A percentile compares a stretch with the other conserved stretches of the same genome.
Evolutionary conservation across 495 filamentous ascomycete genomes (phyloP).

Genomic region (Pseudevernia furfuracea): DNA sequence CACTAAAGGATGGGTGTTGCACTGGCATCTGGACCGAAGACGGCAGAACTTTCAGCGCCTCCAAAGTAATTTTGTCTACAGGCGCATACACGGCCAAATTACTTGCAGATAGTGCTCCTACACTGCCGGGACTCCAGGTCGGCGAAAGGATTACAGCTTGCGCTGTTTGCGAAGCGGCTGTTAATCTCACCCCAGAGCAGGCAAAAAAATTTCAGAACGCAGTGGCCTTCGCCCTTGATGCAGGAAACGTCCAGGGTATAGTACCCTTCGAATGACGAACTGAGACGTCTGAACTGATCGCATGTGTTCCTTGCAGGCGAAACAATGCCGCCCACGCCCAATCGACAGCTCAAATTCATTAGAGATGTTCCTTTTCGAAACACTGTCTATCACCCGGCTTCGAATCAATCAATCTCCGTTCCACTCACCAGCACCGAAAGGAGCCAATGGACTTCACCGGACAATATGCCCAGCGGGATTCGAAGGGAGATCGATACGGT

Average conservation of each 20-base stretch:
- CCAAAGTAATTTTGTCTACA: slow-evolving; percentile 46
- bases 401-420: slow-evolving; percentile 40
- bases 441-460: slow-evolving; percentile 38
- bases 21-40: slow-evolving; percentile 39
- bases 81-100: slow-evolving; percentile 54
- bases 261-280: neutral
- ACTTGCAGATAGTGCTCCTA: slow-evolving; percentile 46
- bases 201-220: slow-evolving; percentile 28
- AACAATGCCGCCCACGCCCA: slow-evolving; percentile 24
- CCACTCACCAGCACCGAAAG: slow-evolving; percentile 39
- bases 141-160: slow-evolving; percentile 48
- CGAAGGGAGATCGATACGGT: slow-evolving; percentile 15
- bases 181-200: slow-evolving; percentile 30
- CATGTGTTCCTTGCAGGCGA: slow-evolving; percentile 21
- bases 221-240: slow-evolving; percentile 29
- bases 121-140: slow-evolving; percentile 39
- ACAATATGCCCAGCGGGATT: slow-evolving; percentile 9
- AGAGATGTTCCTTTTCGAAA: slow-evolving; percentile 32
- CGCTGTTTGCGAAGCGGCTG: slow-evolving; percentile 47
- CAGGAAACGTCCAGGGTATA: slow-evolving; percentile 13
- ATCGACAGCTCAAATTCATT: slow-evolving; percentile 28
- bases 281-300: neutral
- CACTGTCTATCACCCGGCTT: slow-evolving; percentile 35
- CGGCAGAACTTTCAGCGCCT: slow-evolving; percentile 38
- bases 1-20: slow-evolving; percentile 38